Evolutionary conservation across 495 filamentous ascomycete species (phyloP).

Genomic region (Daldinia bambusicola): DNA sequence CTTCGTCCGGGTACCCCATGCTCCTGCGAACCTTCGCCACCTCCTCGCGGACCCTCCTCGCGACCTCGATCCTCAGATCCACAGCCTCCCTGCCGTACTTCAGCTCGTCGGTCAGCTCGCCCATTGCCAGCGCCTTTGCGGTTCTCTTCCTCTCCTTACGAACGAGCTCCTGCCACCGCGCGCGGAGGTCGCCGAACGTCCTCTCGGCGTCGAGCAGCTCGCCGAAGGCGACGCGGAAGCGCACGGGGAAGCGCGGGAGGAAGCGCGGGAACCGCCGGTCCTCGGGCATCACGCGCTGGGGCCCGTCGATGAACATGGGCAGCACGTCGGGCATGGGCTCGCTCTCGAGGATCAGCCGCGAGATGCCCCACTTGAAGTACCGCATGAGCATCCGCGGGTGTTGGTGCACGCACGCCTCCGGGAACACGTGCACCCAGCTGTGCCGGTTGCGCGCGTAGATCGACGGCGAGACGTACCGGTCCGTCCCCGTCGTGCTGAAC

Average conservation of each 20-base stretch:
- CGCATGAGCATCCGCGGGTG: slow-evolving; percentile 80
- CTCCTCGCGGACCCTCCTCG: slow-evolving; percentile 77
- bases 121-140: slow-evolving; percentile 46
- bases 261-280: slow-evolving; percentile 80
- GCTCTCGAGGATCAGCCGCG: slow-evolving; percentile 86
- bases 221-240: slow-evolving; percentile 79
- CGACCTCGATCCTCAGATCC: slow-evolving; percentile 82
- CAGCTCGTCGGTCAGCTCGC: slow-evolving; percentile 75
- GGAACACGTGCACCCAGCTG: slow-evolving; percentile 94
- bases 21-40: slow-evolving; percentile 78
- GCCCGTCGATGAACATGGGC: slow-evolving; percentile 94
- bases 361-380: slow-evolving; percentile 97
- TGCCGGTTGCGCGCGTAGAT: slow-evolving; percentile 63
- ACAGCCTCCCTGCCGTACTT: slow-evolving; percentile 77
- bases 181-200: slow-evolving; percentile 73
- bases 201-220: slow-evolving; percentile 68
- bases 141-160: slow-evolving; percentile 34
- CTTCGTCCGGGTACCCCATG: slow-evolving; percentile 78
- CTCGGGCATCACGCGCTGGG: slow-evolving; percentile 86
- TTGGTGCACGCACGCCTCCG: slow-evolving; percentile 94
- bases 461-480: slow-evolving; percentile 68
- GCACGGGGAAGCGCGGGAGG: slow-evolving; percentile 77
- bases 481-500: slow-evolving; percentile 70
- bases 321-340: slow-evolving; percentile 84
- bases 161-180: slow-evolving; percentile 73